Conservation (phyloP, 345 rosid species). For the Citrus medica region DNA sequence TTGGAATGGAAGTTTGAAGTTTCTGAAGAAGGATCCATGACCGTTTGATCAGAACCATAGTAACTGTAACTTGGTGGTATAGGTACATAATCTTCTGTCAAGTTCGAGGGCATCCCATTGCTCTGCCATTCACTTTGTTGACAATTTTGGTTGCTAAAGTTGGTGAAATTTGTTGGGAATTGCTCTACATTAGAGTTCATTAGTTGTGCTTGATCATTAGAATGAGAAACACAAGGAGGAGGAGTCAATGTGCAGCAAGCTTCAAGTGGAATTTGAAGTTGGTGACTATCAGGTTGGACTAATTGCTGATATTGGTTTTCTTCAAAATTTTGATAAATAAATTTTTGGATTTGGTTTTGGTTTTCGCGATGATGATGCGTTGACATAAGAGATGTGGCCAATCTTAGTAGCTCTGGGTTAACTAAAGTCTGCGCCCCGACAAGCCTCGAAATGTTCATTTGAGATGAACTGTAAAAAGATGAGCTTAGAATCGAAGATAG, state of each 20-base stretch:
- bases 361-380: constrained; percentile 17
- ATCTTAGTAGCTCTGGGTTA: constrained; percentile 38
- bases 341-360: constrained; percentile 21
- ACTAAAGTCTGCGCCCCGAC: constrained; percentile 37
- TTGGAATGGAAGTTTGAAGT: constrained; percentile 27
- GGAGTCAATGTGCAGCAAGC: constrained; percentile 18
- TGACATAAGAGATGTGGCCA: constrained; percentile 39
- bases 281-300: constrained; percentile 22
- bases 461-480: constrained; percentile 45
- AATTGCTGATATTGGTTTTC: constrained; percentile 26
- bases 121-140: constrained; percentile 20
- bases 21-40: constrained; percentile 38
- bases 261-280: constrained; percentile 28
- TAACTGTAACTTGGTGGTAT: constrained; percentile 11
- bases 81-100: constrained; percentile 30
- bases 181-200: constrained; percentile 16
- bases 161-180: constrained; percentile 16
- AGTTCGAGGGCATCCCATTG: constrained; percentile 29
- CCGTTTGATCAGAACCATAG: constrained; percentile 7
- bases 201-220: constrained; percentile 26
- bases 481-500: constrained; percentile 56
- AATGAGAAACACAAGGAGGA: constrained; percentile 24
- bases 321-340: constrained; percentile 23
- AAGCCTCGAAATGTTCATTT: constrained; percentile 43
- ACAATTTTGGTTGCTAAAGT: constrained; percentile 14